A percentile compares a stretch with the other conserved stretches of the same genome.
Conservation (phyloP, 1,284 basidiomycete species). For the Melampsora larici-populina region DNA sequence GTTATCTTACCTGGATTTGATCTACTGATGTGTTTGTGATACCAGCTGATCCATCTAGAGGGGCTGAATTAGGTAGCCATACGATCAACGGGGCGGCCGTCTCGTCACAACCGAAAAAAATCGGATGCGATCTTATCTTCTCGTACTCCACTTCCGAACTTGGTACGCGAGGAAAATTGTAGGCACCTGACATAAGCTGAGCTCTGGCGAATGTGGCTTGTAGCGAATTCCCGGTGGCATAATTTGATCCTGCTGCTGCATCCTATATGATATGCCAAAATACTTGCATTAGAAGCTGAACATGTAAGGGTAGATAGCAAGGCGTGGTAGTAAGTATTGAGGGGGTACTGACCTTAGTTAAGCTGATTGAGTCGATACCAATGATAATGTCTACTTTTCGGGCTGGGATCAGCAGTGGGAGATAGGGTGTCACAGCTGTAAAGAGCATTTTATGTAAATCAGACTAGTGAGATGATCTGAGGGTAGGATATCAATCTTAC, state of each 20-base stretch:
- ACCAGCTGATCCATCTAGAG: slow-evolving; percentile 8
- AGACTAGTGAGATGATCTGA: neutral
- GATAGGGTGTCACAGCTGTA: slow-evolving; percentile 37
- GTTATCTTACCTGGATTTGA: too few relatives aligned
- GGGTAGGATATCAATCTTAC: neutral
- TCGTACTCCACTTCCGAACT: neutral
- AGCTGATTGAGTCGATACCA: slow-evolving; percentile 24
- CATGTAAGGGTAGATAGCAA: too few relatives aligned
- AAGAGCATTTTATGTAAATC: neutral
- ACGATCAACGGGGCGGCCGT: slow-evolving; percentile 17
- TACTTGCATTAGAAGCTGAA: neutral
- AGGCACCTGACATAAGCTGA: neutral
- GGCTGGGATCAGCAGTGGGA: slow-evolving; percentile 24
- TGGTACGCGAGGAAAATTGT: slow-evolving; percentile 14
- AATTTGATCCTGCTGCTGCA: neutral
- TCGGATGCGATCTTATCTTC: slow-evolving; percentile 14
- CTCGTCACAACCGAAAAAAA: slow-evolving; percentile 35
- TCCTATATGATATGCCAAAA: slow-evolving; percentile 10
- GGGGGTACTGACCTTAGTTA: slow-evolving; percentile 14
- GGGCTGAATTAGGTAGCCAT: slow-evolving; percentile 33
- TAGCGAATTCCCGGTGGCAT: slow-evolving; percentile 18
- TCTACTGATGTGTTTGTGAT: slow-evolving; percentile 34
- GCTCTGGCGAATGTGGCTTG: slow-evolving; percentile 17
- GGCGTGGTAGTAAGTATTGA: too few relatives aligned
- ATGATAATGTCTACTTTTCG: slow-evolving; percentile 33